Percentiles rank a stretch among this genome's conserved stretches.
Conservation (phyloP, 441 rosid species). For the Erodium chrysanthum region DNA sequence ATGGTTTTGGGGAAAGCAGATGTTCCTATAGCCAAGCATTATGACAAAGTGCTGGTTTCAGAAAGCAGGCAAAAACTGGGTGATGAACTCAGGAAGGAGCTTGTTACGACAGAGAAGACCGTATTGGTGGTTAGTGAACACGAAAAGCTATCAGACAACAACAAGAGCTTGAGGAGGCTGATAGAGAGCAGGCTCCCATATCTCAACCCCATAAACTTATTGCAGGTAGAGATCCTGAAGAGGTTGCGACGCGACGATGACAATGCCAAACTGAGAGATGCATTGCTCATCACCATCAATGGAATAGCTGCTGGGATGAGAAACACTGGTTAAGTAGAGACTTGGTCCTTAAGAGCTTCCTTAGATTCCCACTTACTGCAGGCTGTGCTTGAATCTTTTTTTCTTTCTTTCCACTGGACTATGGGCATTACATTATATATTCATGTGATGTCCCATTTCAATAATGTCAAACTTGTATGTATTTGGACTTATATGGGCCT, state of each 20-base stretch:
- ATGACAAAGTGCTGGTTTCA: constrained; percentile 75
- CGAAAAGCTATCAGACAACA: constrained; percentile 61
- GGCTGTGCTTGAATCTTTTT: no score
- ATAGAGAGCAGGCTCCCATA: constrained; percentile 84
- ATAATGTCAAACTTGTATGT: no score
- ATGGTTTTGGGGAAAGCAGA: constrained; percentile 90
- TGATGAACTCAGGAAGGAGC: constrained; percentile 53
- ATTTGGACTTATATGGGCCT: no score
- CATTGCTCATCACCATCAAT: constrained; percentile 78
- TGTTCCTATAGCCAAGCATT: constrained; percentile 77
- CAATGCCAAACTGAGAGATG: constrained; percentile 72
- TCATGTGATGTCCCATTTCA: no score
- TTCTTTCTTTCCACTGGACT: no score
- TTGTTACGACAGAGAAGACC: constrained; percentile 52
- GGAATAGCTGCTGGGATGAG: constrained; percentile 97
- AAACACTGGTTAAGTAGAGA: constrained; percentile 49
- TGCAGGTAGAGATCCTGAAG: constrained; percentile 80
- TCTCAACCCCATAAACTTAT: constrained; percentile 73
- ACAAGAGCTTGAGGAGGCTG: constrained; percentile 66
- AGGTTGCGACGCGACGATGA: constrained; percentile 70
- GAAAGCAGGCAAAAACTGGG: constrained; percentile 59
- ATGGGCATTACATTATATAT: no score
- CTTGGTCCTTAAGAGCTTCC: no score
- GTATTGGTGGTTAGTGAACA: constrained; percentile 73
- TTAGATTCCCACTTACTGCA: no score